Evolutionary conservation across 1,284 basidiomycete genomes (phyloP).

Genomic region (Naganishia sp.): DNA sequence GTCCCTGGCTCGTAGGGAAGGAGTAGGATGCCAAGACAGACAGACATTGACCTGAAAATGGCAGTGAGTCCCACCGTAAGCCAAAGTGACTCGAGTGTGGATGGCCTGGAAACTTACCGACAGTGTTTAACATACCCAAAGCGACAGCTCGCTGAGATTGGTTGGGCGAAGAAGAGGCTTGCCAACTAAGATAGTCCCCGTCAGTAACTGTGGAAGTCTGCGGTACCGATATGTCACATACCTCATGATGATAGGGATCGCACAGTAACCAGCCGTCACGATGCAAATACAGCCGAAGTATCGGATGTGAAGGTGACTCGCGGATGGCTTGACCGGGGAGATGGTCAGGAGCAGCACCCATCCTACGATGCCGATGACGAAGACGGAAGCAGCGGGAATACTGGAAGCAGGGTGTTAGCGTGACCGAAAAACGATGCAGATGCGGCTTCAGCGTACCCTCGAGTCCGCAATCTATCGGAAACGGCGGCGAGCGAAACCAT

Average conservation of each 20-base stretch:
- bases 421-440: neutral
- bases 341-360: constrained; percentile 53
- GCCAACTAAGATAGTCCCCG: constrained; percentile 39
- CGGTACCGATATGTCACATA: neutral
- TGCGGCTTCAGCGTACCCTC: constrained; percentile 56
- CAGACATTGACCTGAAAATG: constrained; percentile 50
- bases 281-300: constrained; percentile 55
- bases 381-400: constrained; percentile 49
- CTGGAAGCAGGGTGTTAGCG: constrained; percentile 7
- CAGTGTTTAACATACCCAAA: constrained; percentile 56
- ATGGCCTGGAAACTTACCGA: constrained; percentile 37
- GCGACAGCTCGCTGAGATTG: constrained; percentile 53
- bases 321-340: constrained; percentile 39
- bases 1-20: constrained; percentile 53
- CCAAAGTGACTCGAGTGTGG: neutral
- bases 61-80: neutral
- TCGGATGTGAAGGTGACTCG: constrained; percentile 44
- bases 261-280: constrained; percentile 51
- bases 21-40: constrained; percentile 51
- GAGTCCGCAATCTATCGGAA: constrained; percentile 71
- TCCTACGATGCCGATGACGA: constrained; percentile 52
- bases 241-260: constrained; percentile 46
- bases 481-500: constrained; percentile 65
- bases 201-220: too few relatives aligned
- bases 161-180: constrained; percentile 46